phyloP scores from a whole-genome alignment of 2,329 filamentous ascomycete species.

The Aciculosporium take region DNA sequence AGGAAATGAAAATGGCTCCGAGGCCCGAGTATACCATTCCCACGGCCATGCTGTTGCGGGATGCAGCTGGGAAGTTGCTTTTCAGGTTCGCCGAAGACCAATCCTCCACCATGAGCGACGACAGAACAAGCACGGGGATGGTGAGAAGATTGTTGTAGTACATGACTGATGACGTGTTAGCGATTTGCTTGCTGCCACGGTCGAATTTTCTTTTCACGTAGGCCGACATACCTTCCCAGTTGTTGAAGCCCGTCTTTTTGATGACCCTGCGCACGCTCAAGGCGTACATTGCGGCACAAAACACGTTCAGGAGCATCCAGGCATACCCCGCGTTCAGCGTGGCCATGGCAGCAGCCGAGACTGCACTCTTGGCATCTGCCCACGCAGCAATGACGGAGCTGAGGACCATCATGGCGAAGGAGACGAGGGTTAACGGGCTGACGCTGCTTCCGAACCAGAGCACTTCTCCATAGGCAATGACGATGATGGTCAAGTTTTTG shows the following conservation, averaged over 20 bases:
- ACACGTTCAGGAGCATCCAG: constrained; percentile 96
- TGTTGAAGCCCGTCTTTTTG: constrained; percentile 99
- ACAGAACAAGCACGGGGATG: constrained; percentile 75
- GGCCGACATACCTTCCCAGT: constrained; percentile 72
- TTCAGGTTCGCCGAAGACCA: constrained; percentile 77
- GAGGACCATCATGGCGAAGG: constrained; percentile 91
- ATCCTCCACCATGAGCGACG: constrained; percentile 74
- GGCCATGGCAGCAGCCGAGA: constrained; percentile 54
- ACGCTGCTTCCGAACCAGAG: constrained; percentile 95
- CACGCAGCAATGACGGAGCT: constrained; percentile 91
- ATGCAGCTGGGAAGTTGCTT: constrained; percentile 72
- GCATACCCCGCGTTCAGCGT: constrained; percentile 90
- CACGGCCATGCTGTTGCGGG: constrained; percentile 64
- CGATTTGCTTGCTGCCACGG: neutral
- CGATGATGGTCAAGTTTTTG: constrained; percentile 97
- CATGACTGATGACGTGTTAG: constrained; percentile 57
- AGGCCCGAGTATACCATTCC: constrained; percentile 93
- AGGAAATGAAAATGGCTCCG: constrained; percentile 92
- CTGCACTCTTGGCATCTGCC: constrained; percentile 71
- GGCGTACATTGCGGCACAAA: constrained; percentile 83
- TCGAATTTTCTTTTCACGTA: neutral
- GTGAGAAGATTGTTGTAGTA: constrained; percentile 99
- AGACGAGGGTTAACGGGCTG: constrained; percentile 76
- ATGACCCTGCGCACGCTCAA: constrained; percentile 95
- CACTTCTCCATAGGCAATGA: constrained; percentile 96